phyloP scores from a whole-genome alignment of 2,329 filamentous ascomycete genomes.

The Paraphoma chrysanthemicola region DNA sequence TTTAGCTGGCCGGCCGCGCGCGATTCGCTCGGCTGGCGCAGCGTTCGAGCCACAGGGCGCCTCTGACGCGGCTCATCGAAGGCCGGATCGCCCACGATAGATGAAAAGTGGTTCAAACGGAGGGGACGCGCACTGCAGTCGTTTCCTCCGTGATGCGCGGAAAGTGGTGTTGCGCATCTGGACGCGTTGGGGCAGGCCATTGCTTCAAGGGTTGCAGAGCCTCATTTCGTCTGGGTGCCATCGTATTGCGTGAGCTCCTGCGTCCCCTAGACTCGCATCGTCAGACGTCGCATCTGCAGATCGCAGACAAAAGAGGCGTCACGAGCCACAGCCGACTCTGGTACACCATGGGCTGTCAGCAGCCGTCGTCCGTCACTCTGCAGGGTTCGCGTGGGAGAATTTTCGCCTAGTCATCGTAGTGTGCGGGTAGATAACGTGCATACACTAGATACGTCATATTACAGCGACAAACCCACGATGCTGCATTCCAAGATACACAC shows the following conservation, averaged over 20 bases:
- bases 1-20: neutral
- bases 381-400: slow-evolving; percentile 13
- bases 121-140: slow-evolving; percentile 1
- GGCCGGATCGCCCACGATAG: slow-evolving; percentile 2
- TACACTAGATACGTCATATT: slow-evolving; percentile 13
- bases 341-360: neutral
- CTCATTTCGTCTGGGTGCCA: neutral
- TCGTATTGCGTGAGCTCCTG: neutral
- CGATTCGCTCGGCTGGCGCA: slow-evolving; percentile 5
- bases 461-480: slow-evolving; percentile 1
- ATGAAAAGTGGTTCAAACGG: slow-evolving; percentile 9
- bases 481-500: neutral
- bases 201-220: neutral
- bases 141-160: neutral
- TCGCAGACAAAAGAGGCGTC: slow-evolving; percentile 1
- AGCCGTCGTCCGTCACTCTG: slow-evolving; percentile 9
- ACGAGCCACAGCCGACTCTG: slow-evolving; percentile 11
- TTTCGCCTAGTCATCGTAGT: neutral
- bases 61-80: slow-evolving; percentile 3
- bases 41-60: slow-evolving; percentile 5
- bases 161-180: neutral
- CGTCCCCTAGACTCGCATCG: neutral
- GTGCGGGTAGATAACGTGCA: slow-evolving; percentile 4
- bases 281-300: neutral
- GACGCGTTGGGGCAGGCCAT: neutral